Percentiles rank a stretch among this genome's conserved stretches.
Conservation (phyloP, 805 yeast genomes). For the Schizosaccharomyces octosporus region DNA sequence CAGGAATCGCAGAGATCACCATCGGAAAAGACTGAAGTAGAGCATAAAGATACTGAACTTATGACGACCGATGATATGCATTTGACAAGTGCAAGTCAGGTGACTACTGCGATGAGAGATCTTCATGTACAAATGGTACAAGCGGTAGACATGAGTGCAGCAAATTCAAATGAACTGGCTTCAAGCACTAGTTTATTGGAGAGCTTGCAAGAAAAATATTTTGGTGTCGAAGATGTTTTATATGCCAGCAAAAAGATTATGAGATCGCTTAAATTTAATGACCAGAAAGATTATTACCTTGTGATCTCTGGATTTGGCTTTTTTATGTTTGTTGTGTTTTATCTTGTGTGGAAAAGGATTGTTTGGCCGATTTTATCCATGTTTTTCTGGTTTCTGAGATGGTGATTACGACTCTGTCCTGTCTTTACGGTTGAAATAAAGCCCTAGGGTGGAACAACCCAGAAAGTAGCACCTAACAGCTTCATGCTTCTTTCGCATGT, state of each 20-base stretch:
- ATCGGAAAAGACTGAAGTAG: no score
- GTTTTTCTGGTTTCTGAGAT: not conserved
- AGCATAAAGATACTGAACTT: not conserved
- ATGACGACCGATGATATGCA: not conserved
- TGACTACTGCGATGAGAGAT: not conserved
- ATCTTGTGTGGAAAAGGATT: not conserved
- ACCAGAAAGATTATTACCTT: not conserved
- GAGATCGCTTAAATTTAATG: not conserved
- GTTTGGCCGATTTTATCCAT: not conserved
- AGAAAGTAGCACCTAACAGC: no score
- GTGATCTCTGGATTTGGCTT: not conserved
- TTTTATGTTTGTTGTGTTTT: not conserved
- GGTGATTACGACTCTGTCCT: not conserved
- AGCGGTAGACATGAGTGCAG: not conserved
- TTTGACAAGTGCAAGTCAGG: not conserved
- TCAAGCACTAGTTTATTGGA: not conserved
- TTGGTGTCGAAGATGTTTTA: not conserved
- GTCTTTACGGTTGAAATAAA: no score
- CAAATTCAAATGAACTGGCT: not conserved
- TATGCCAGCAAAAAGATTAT: not conserved
- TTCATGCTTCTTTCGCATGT: no score
- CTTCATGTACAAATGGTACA: not conserved
- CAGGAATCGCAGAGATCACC: not conserved
- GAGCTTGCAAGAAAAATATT: not conserved
- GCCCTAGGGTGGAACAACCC: no score